These are phyloP conservation scores for Emergomyces africanus DNA, from an alignment of 2,329 filamentous ascomycete genomes.

Conservation along the genomic window DNA sequence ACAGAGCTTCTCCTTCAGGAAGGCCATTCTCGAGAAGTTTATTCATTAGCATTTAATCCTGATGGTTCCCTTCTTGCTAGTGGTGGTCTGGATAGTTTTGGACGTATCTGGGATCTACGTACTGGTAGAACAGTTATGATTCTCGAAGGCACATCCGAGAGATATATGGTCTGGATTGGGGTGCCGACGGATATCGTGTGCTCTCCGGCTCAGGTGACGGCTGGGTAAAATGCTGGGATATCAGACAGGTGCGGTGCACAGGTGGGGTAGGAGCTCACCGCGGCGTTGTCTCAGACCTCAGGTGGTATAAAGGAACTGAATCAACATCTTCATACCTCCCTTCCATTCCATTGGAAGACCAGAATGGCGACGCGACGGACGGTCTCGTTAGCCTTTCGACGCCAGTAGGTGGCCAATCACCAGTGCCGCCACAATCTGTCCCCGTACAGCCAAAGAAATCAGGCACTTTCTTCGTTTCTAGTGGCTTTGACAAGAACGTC, in stretches of 20 bases:
- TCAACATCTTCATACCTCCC: constrained; percentile 52
- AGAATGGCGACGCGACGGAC: constrained; percentile 30
- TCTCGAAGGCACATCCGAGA: constrained; percentile 83
- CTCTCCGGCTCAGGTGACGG: constrained; percentile 88
- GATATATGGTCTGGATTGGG: constrained; percentile 89
- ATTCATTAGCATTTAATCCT: constrained; percentile 74
- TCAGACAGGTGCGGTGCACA: constrained; percentile 71
- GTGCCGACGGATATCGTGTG: constrained; percentile 78
- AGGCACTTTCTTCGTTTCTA: constrained; percentile 80
- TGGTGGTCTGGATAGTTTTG: constrained; percentile 89
- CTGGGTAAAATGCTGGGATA: constrained; percentile 96
- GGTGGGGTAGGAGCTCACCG: constrained; percentile 84
- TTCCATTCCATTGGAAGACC: constrained; percentile 51
- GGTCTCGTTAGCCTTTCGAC: constrained; percentile 3
- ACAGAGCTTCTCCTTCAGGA: constrained; percentile 81
- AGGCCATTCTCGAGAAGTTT: constrained; percentile 89
- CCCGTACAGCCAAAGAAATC: constrained; percentile 62
- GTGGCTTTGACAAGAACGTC: constrained; percentile 88
- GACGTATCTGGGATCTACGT: constrained; percentile 86
- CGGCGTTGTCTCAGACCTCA: constrained; percentile 80
- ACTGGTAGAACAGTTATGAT: constrained; percentile 94
- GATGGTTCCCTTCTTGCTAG: constrained; percentile 86
- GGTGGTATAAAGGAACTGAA: constrained; percentile 86
- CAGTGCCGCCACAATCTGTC: not conserved
- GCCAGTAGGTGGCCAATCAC: constrained; percentile 11